Conservation (phyloP, 768 basidiomycete genomes). For the Phaeolepiota aurea region DNA sequence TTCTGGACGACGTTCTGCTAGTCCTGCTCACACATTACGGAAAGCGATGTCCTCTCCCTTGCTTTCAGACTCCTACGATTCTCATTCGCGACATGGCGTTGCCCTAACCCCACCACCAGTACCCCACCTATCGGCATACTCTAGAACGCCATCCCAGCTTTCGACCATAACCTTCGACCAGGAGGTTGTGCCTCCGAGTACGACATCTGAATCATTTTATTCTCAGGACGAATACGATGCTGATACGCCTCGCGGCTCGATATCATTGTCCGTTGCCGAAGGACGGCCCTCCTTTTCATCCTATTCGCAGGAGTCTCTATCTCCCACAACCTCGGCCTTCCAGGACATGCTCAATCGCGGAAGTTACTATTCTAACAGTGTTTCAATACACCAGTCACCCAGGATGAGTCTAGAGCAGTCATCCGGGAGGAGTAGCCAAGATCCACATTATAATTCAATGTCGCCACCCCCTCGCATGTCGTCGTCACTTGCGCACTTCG, state of each 20-base stretch:
- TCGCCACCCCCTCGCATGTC: conserved; percentile 60
- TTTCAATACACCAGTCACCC: conserved; percentile 17
- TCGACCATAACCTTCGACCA: conserved; percentile 15
- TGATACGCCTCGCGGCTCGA: conserved; percentile 31
- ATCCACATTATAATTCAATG: conserved; percentile 28
- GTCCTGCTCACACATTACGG: conserved; percentile 24
- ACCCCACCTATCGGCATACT: conserved; percentile 18
- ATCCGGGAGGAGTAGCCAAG: conserved; percentile 16
- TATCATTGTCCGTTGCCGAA: conserved; percentile 39
- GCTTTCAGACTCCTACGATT: conserved; percentile 35
- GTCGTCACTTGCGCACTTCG: conserved; percentile 47
- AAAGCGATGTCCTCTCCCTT: conserved; percentile 47
- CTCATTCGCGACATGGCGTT: conserved; percentile 16
- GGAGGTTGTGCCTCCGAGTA: conserved; percentile 10
- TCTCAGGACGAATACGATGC: conserved; percentile 29
- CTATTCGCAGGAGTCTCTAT: conserved; percentile 52
- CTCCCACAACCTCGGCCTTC: conserved; percentile 75
- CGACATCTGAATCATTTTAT: conserved; percentile 21
- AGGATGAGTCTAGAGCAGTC: conserved; percentile 17
- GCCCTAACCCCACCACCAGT: conserved; percentile 41
- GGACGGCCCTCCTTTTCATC: conserved; percentile 55
- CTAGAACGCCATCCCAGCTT: conserved; percentile 16
- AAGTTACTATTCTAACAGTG: conserved; percentile 12
- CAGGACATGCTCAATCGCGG: conserved; percentile 42
- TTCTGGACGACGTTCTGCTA: conserved; percentile 3